Conservation (phyloP, 345 rosid species). For the Leavenworthia alabamica region DNA sequence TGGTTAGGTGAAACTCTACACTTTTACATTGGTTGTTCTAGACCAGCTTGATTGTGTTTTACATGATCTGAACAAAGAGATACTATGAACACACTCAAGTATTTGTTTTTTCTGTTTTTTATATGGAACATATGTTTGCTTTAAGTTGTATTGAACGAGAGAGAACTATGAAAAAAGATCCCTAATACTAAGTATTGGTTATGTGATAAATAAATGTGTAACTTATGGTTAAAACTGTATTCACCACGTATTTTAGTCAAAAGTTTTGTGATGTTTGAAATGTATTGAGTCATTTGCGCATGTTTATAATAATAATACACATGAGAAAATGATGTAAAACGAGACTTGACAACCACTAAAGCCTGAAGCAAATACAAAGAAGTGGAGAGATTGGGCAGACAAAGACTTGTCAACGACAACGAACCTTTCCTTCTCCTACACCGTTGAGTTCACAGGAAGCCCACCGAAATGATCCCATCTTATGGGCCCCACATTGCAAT, state of each 20-base stretch:
- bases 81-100: too few relatives aligned
- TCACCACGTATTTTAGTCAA: background rate
- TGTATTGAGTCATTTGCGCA: background rate
- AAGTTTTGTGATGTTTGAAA: background rate
- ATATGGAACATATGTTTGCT: too few relatives aligned
- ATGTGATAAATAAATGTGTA: background rate
- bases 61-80: conserved; percentile 11
- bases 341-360: conserved; percentile 5
- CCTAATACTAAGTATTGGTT: too few relatives aligned
- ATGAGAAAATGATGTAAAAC: background rate
- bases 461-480: background rate
- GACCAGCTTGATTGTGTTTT: background rate
- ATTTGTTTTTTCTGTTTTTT: too few relatives aligned
- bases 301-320: background rate
- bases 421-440: conserved; percentile 22
- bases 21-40: conserved; percentile 2
- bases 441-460: conserved; percentile 30
- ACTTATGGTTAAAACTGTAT: background rate
- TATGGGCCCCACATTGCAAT: background rate
- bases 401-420: conserved; percentile 11
- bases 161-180: too few relatives aligned
- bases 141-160: too few relatives aligned
- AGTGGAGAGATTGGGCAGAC: too few relatives aligned
- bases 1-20: background rate
- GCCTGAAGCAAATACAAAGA: conserved; percentile 21